Evolutionary conservation across 306 rosid genomes (phyloP), one percentile per base, ranked within the genome.

Genomic region (Trifolium repens): DNA sequence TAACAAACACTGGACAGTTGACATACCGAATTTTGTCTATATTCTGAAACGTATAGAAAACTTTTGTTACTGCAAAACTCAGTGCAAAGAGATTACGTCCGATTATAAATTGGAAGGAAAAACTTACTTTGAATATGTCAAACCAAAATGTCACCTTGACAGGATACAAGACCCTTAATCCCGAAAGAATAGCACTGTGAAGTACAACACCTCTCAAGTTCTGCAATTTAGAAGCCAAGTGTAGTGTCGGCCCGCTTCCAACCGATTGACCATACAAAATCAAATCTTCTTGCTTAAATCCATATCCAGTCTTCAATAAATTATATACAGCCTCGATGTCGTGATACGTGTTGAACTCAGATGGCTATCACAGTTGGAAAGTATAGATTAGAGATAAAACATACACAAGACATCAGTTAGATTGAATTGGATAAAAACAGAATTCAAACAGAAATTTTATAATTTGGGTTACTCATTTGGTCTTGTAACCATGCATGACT

Each of bases 71-170:
- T 24, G 76, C 64, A 77, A 82, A 82, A 61, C 57, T 39, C 14
- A 53, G 42, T 4, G 9, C 32, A 5, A 30, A 75, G 69, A 71
- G 42, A 55, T 34, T 4, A n/a, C 2, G 22, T 35, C 39, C 47
- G 59, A 61, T 40, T 19, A 67, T 30, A 42, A 78, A 78, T 40
- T 4, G 67, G 13, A 12, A 43, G 62, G 70, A 16, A 70, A 8
- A 72, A 82, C 91, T 81, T 80, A 96, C 99, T 84, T 96, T 96
- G 81, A 90, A 96, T 27, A 96, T 96, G 87, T 96, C 99, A 61
- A 96, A 96, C 98, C 98, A 96, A 85, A 96, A 87, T 47, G 98
- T 87, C 89, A 96, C 84, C 85, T 89, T 96, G 73, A 96, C 96
- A 60, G 96, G 96, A 77, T 92, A 96, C 82, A 96, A 73, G 65